These are phyloP conservation scores for Kwoniella bestiolae DNA, from an alignment of 768 basidiomycete genomes.

Conservation along the genomic window DNA sequence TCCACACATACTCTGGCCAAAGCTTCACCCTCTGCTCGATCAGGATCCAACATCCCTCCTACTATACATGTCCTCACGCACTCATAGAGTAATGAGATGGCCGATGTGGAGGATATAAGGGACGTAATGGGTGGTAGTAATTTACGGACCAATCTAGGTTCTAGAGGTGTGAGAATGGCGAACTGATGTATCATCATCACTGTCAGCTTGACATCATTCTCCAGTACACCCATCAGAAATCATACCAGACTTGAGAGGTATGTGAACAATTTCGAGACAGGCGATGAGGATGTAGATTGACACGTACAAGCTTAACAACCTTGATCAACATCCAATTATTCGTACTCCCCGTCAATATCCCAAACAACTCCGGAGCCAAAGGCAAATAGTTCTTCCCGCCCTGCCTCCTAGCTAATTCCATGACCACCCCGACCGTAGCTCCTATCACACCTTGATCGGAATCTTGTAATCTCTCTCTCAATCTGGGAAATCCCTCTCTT, in stretches of 20 bases:
- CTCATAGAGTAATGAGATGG: slow-evolving; percentile 94
- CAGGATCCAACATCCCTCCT: slow-evolving; percentile 82
- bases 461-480: slow-evolving; percentile 64
- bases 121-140: slow-evolving; percentile 91
- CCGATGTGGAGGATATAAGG: slow-evolving; percentile 91
- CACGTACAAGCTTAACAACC: slow-evolving; percentile 87
- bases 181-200: slow-evolving; percentile 65
- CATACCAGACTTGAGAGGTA: background rate
- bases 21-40: slow-evolving; percentile 68
- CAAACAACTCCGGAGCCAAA: slow-evolving; percentile 90
- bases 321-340: slow-evolving; percentile 99
- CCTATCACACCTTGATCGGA: slow-evolving; percentile 80
- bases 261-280: no score
- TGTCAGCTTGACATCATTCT: no score
- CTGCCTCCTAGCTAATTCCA: slow-evolving; percentile 77
- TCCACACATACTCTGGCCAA: slow-evolving; percentile 87
- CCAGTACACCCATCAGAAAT: no score
- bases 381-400: slow-evolving; percentile 80
- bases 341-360: slow-evolving; percentile 85
- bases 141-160: slow-evolving; percentile 92
- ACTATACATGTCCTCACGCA: slow-evolving; percentile 98
- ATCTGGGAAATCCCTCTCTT: slow-evolving; percentile 67
- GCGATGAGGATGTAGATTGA: slow-evolving; percentile 1
- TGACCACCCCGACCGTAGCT: slow-evolving; percentile 89
- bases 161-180: slow-evolving; percentile 85